Percentiles rank a stretch among this genome's conserved stretches.
phyloP scores from a whole-genome alignment of 2,329 filamentous ascomycete genomes.

The Aulographum hederae region DNA sequence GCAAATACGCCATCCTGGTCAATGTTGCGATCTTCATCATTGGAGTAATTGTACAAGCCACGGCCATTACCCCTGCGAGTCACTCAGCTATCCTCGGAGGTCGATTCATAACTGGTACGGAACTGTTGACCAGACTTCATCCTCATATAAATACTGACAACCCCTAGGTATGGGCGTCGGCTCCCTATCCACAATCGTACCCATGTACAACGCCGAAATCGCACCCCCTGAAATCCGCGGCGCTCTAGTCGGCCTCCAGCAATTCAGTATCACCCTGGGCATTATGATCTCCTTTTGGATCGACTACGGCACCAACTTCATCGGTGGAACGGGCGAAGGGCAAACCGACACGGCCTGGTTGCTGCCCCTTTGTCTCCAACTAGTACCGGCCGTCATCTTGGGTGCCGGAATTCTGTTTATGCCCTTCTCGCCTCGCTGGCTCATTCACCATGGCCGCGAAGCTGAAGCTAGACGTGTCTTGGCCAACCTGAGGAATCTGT shows the following conservation, averaged over 20 bases:
- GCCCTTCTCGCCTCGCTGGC: slow-evolving; percentile 63
- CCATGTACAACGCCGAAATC: slow-evolving; percentile 28
- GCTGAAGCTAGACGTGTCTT: slow-evolving; percentile 46
- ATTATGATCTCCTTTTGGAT: slow-evolving; percentile 42
- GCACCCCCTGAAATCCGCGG: slow-evolving; percentile 46
- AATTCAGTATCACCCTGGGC: slow-evolving; percentile 42
- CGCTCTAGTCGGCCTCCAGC: slow-evolving; percentile 45
- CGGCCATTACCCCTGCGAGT: slow-evolving; percentile 34
- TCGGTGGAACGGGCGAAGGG: slow-evolving; percentile 32
- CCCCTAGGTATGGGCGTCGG: slow-evolving; percentile 47
- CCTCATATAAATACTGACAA: slow-evolving; percentile 1
- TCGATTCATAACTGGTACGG: slow-evolving; percentile 43
- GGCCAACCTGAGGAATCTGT: slow-evolving; percentile 42
- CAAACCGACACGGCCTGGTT: slow-evolving; percentile 58
- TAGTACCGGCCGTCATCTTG: slow-evolving; percentile 47
- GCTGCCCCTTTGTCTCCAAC: slow-evolving; percentile 52
- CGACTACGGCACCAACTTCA: slow-evolving; percentile 33
- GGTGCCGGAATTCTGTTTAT: slow-evolving; percentile 58
- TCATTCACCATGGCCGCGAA: slow-evolving; percentile 52
- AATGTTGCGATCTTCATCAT: slow-evolving; percentile 49
- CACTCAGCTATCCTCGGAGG: slow-evolving; percentile 47
- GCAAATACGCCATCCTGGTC: slow-evolving; percentile 52
- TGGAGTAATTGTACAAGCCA: slow-evolving; percentile 51
- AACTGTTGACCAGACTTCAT: not conserved
- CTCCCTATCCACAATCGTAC: slow-evolving; percentile 48